Evolutionary conservation across 352 stramenopile genomes (phyloP), one percentile per base, ranked within the genome.

Genomic region (Globisporangium abappressorium): DNA sequence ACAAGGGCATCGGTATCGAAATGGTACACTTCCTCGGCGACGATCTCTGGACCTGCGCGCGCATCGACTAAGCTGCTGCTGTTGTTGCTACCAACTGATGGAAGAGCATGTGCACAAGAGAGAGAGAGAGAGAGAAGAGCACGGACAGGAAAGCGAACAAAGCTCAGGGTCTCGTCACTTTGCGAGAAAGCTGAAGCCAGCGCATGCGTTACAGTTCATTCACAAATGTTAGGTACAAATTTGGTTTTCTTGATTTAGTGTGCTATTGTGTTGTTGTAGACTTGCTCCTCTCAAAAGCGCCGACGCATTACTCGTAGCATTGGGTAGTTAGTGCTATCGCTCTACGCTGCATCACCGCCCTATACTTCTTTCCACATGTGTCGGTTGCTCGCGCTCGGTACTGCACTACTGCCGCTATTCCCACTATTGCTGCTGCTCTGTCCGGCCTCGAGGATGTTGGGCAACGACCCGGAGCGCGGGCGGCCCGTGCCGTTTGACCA

Each of bases 1-100:
- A 99, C 83, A 99, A 99, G 74, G 97, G 97, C 47, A 93, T 98
- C 43, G 97, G 91, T 49, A 98, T 99, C 72, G 96, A 99, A 59
- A 91, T 98, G 68, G 84, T 97, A 73, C 97, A 99, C 79, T 98
- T 97, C 85, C 82, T 99, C 26, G 97, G 96, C 41, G 97, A 99
- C 82, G 97, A 98, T 54, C 80, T 99, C 26, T 99, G 94, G 91
- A 92, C 82, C 53, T 90, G 85, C 49, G 69, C 82, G 43, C 82
- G 85, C 63, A 93, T 96, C 58, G 87, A 94, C 59, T 95, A 88
- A 78, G 12, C 34, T 15, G 57, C 28, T 9, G 33, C 62, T 5
- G 28, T 3, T 15, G 28, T 1, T 53, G 20, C 26, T 24, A 24
- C 49, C 28, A 30, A 57, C 33, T 38, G 24, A 30, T 30, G 2